Evolutionary conservation across 345 rosid genomes (phyloP).

Genomic region (Lepidium aucheri): DNA sequence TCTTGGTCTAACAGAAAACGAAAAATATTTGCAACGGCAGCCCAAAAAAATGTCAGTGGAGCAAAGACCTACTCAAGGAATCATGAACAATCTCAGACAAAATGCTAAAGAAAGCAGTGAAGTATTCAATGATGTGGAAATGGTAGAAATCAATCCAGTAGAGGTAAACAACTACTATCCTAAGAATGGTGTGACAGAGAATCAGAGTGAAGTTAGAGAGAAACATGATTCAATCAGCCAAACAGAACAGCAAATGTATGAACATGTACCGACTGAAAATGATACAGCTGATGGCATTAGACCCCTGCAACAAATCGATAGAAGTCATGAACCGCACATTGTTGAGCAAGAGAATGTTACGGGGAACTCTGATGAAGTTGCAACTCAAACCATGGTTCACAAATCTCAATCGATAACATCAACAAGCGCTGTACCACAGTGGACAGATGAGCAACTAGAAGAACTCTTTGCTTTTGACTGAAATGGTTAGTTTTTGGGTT

Average conservation of each 20-base stretch:
- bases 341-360: background rate
- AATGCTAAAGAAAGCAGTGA: slow-evolving; percentile 19
- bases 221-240: slow-evolving; percentile 13
- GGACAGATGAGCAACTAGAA: slow-evolving; percentile 90
- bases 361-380: slow-evolving; percentile 5
- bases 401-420: slow-evolving; percentile 20
- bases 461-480: slow-evolving; percentile 61
- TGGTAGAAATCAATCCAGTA: slow-evolving; percentile 11
- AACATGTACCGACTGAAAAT: background rate
- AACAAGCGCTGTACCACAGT: slow-evolving; percentile 39
- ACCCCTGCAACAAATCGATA: slow-evolving; percentile 9
- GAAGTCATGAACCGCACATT: slow-evolving; percentile 2
- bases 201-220: slow-evolving; percentile 3
- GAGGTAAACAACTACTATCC: slow-evolving; percentile 1
- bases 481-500: background rate
- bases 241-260: background rate
- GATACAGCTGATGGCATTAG: background rate
- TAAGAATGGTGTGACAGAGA: slow-evolving; percentile 15
- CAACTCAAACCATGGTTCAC: background rate
- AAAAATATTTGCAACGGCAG: slow-evolving; percentile 13
- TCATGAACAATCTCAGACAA: slow-evolving; percentile 37
- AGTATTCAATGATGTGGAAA: slow-evolving; percentile 5
- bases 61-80: slow-evolving; percentile 40
- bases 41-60: slow-evolving; percentile 13
- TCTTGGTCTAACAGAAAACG: slow-evolving; percentile 28